These are phyloP conservation scores for Rubia yunnanensis DNA, from an alignment of 257 asterid genomes.

Conservation along the genomic window DNA sequence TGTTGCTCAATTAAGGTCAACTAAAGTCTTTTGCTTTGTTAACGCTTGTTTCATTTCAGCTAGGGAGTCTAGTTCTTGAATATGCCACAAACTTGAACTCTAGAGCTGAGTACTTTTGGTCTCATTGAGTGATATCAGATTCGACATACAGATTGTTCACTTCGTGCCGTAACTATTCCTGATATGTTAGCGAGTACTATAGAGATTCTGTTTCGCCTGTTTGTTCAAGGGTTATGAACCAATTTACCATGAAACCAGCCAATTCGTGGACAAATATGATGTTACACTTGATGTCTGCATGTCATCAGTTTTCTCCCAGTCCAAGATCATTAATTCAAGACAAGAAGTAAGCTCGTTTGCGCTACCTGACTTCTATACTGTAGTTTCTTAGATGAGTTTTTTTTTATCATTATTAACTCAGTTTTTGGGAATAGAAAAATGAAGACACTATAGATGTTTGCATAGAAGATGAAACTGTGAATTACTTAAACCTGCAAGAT, in stretches of 20 bases:
- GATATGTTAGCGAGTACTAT: slow-evolving; percentile 50
- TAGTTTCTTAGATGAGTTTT: background rate
- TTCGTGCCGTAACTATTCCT: slow-evolving; percentile 50
- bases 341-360: slow-evolving; percentile 35
- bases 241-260: slow-evolving; percentile 52
- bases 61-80: slow-evolving; percentile 68
- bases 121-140: slow-evolving; percentile 70
- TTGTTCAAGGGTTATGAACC: slow-evolving; percentile 46
- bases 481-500: slow-evolving; percentile 50
- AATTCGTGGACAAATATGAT: slow-evolving; percentile 57
- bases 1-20: no score
- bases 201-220: slow-evolving; percentile 38
- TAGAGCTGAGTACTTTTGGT: slow-evolving; percentile 68
- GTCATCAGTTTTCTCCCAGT: slow-evolving; percentile 54
- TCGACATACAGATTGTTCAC: slow-evolving; percentile 48
- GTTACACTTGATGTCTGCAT: slow-evolving; percentile 70
- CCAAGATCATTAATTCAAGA: slow-evolving; percentile 45
- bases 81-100: slow-evolving; percentile 53
- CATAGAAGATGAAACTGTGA: slow-evolving; percentile 50
- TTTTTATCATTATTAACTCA: background rate
- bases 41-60: slow-evolving; percentile 25
- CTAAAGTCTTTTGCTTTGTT: background rate
- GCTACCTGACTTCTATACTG: background rate
- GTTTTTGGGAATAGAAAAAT: slow-evolving; percentile 25
- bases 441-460: slow-evolving; percentile 52